Percentiles rank a stretch among this genome's conserved stretches.
Evolutionary conservation across 164 flowering plant genomes (phyloP).

Genomic region (Liriodendron chinense): DNA sequence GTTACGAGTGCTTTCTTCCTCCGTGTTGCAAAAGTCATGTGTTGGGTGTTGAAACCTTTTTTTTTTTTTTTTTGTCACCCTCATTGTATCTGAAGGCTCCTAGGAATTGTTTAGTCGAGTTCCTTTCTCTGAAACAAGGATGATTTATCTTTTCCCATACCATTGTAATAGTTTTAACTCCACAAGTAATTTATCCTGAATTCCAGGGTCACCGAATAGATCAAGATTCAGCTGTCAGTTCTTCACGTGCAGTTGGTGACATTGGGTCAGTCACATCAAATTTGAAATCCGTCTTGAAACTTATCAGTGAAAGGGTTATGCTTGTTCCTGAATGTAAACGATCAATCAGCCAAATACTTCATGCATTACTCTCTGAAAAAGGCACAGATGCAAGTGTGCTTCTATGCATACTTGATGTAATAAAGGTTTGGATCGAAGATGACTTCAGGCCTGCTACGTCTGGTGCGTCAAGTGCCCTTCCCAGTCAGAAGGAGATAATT

Average conservation of each 20-base stretch:
- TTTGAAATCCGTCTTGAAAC: constrained; percentile 73
- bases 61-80: neutral
- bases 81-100: neutral
- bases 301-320: constrained; percentile 88
- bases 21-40: neutral
- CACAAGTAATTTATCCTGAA: neutral
- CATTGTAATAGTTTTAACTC: neutral
- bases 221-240: constrained; percentile 82
- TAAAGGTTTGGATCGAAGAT: constrained; percentile 91
- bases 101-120: neutral
- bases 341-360: constrained; percentile 62
- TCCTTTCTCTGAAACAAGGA: neutral
- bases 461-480: constrained; percentile 45
- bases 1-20: neutral
- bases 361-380: constrained; percentile 77
- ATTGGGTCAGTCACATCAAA: constrained; percentile 68
- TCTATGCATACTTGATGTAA: constrained; percentile 80
- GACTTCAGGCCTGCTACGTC: constrained; percentile 57
- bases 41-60: neutral
- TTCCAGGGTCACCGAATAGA: constrained; percentile 78
- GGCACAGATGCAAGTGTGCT: constrained; percentile 86
- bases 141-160: neutral
- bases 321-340: constrained; percentile 76
- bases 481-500: constrained; percentile 75
- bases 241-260: constrained; percentile 85